A percentile compares a stretch with the other conserved stretches of the same genome.
phyloP scores from a whole-genome alignment of 306 rosid genomes.

The Dryas alaskensis region DNA sequence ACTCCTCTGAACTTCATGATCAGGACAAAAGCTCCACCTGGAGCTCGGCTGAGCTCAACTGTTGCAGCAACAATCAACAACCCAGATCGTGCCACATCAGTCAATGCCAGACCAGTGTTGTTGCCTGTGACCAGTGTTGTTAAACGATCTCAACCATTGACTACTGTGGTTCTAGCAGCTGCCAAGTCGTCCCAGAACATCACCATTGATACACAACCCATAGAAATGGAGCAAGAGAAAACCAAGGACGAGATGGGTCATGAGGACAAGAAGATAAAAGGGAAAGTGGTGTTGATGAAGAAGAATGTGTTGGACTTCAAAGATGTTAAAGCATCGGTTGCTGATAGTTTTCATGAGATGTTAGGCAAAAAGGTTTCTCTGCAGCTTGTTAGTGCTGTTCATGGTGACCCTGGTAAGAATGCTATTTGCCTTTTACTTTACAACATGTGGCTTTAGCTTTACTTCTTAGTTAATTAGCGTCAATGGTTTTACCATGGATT shows the following conservation, averaged over 20 bases:
- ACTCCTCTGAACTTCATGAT: conserved; percentile 2
- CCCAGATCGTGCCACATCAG: not conserved
- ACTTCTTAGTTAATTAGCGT: not conserved
- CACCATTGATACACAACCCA: not conserved
- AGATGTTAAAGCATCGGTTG: conserved; percentile 48
- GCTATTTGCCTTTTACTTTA: not conserved
- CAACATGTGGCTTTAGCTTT: too few species aligned
- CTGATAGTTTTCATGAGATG: conserved; percentile 60
- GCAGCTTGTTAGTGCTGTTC: conserved; percentile 52
- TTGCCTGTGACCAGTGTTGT: not conserved
- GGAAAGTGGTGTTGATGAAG: conserved; percentile 70
- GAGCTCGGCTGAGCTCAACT: conserved; percentile 5
- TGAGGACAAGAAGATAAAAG: conserved; percentile 34
- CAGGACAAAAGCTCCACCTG: conserved; percentile 7
- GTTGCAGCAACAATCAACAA: not conserved
- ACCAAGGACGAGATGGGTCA: not conserved
- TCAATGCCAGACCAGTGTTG: not conserved
- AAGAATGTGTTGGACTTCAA: conserved; percentile 71
- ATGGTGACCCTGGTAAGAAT: conserved; percentile 42
- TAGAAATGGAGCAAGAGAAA: too few species aligned
- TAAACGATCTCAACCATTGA: conserved; percentile 25
- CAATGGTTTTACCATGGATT: not conserved
- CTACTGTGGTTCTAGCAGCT: conserved; percentile 12
- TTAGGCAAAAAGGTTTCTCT: conserved; percentile 53
- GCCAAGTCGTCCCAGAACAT: conserved; percentile 21